phyloP scores from a whole-genome alignment of 2,329 filamentous ascomycete genomes.

The Apiospora saccharicola region DNA sequence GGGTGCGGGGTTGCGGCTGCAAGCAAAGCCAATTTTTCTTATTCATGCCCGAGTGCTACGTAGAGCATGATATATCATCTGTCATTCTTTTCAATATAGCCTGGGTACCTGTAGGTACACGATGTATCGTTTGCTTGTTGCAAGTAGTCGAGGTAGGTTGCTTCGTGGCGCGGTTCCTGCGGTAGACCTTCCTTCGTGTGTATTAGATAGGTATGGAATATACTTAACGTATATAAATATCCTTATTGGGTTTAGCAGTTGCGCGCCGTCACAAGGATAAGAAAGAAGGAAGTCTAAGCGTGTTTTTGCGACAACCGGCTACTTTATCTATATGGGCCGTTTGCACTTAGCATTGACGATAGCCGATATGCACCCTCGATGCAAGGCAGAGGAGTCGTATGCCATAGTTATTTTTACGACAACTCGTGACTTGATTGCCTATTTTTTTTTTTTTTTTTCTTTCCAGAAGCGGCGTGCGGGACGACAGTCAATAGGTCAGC shows the following conservation, averaged over 20 bases:
- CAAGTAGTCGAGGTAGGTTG: not conserved
- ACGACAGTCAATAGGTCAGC: not conserved
- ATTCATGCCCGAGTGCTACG: not conserved
- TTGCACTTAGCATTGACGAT: slow-evolving; percentile 1
- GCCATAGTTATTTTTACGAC: not conserved
- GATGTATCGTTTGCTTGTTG: not conserved
- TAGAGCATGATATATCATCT: not conserved
- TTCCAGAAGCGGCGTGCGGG: not conserved
- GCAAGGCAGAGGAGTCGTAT: not conserved
- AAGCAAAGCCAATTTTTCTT: not conserved
- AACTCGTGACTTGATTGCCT: too few relatives aligned
- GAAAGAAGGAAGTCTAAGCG: slow-evolving; percentile 14
- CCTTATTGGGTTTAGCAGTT: not conserved
- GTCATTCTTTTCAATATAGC: not conserved
- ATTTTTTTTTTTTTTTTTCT: too few relatives aligned
- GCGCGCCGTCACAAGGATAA: not conserved
- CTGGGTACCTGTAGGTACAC: not conserved
- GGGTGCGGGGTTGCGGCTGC: not conserved
- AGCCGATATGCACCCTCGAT: not conserved
- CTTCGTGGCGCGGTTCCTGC: not conserved
- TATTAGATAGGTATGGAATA: not conserved
- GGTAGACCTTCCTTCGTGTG: not conserved
- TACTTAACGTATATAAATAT: not conserved
- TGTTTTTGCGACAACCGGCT: slow-evolving; percentile 3
- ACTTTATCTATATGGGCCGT: slow-evolving; percentile 5